Conservation (phyloP, 2,329 filamentous ascomycete species). For the Colletotrichum filicis region DNA sequence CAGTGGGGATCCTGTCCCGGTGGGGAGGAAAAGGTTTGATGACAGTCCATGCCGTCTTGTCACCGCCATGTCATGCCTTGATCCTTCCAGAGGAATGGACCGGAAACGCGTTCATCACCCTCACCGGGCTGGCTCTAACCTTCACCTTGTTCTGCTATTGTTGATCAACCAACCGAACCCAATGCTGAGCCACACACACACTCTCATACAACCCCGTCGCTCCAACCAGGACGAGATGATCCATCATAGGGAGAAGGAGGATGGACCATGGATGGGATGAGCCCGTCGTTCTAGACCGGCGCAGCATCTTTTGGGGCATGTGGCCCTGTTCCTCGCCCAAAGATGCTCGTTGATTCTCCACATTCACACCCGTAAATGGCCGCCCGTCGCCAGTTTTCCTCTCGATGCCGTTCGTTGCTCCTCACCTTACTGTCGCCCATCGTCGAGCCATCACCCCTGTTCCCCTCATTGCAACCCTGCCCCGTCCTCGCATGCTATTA, state of each 20-base stretch:
- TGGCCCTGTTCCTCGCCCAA: constrained; percentile 21
- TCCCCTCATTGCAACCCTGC: constrained; percentile 33
- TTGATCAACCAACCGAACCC: background rate
- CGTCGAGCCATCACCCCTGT: constrained; percentile 22
- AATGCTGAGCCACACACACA: background rate
- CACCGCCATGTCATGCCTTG: constrained; percentile 19
- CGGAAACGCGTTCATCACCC: background rate
- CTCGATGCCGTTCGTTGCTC: constrained; percentile 19
- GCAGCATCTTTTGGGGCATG: constrained; percentile 21
- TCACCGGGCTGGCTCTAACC: background rate
- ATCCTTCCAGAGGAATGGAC: background rate
- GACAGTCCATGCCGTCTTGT: constrained; percentile 18
- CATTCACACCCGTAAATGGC: constrained; percentile 28
- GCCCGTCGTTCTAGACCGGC: constrained; percentile 23
- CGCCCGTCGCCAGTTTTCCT: constrained; percentile 33
- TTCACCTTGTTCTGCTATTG: background rate
- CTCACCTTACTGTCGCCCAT: constrained; percentile 27
- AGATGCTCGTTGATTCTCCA: constrained; percentile 22
- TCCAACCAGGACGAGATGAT: constrained; percentile 23
- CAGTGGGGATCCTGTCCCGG: constrained; percentile 13
- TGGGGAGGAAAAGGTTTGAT: constrained; percentile 23
- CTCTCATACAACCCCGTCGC: background rate
- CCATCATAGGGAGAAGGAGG: background rate
- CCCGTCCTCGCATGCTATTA: constrained; percentile 29
- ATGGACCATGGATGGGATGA: background rate